Base-by-base conservation (phyloP, 73 alveolate genomes). In the Effrenium voratum region DNA sequence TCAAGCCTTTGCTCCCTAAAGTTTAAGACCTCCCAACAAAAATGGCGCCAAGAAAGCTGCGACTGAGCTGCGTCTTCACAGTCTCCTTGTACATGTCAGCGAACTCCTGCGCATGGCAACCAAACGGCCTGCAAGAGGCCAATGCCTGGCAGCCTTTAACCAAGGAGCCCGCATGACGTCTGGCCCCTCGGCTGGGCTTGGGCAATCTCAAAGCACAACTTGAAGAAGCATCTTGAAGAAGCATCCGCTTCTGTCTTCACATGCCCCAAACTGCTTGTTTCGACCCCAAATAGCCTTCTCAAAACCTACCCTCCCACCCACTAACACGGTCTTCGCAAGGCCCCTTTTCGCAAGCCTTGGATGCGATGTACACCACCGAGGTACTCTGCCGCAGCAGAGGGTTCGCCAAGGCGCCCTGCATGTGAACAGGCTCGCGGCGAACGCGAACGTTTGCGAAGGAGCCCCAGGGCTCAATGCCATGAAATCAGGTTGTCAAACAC, bases 341-440 rank as follows among this genome's bases (percentile, higher is more conserved):
- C n/a, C n/a, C n/a, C n/a, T n/a, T n/a, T n/a, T n/a, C n/a, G 38
- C 8, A 66, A 36, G 30, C 84, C 50, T n/a, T 12, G 52, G 84
- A 73, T 1, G 84, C 84, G 84, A 73, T 73, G 50, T 73, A 73
- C 38, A 73, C 84, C 84, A 73, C 84, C 13, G 84, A 73, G 50
- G 84, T 73, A 38, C 84, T 73, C 84, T 73, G 84, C 84, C 30
- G 50, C 38, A 73, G 84, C 84, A 73, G 52, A 28, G 84, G 84
- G 50, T 73, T 73, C 55, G 30, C 84, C 84, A 73, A 36, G 4
- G 55, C 84, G 10, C 3, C 84, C 84, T 68, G 3, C 16, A n/a
- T n/a, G n/a, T n/a, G n/a, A n/a, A n/a, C n/a, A n/a, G n/a, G n/a
- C n/a, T n/a, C n/a, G n/a, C n/a, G n/a, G n/a, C n/a, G n/a, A n/a